Evolutionary conservation across 208 protist species (phyloP).

Genomic region (Naegleria gruberi): DNA sequence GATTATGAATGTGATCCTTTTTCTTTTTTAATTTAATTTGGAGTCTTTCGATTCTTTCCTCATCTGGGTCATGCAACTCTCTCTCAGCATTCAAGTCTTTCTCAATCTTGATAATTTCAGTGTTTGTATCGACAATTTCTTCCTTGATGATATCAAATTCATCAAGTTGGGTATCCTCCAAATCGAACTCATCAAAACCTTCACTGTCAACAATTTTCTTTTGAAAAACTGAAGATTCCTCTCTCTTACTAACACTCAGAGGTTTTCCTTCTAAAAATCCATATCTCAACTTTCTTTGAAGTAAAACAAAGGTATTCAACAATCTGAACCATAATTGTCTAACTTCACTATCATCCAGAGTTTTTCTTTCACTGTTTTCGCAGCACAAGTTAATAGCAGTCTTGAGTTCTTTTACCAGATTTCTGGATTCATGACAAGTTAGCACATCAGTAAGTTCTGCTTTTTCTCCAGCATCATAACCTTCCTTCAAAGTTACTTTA

Average conservation of each 20-base stretch:
- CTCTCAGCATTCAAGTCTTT: not conserved
- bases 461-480: not conserved
- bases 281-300: not conserved
- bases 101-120: not conserved
- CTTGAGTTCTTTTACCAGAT: not conserved
- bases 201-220: not conserved
- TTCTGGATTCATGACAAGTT: not conserved
- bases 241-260: not conserved
- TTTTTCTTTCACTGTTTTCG: conserved; percentile 5
- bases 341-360: not conserved
- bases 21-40: not conserved
- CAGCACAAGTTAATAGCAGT: not conserved
- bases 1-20: not conserved
- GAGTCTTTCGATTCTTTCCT: not conserved
- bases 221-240: not conserved
- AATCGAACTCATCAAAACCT: not conserved
- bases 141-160: conserved; percentile 2
- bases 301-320: not conserved
- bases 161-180: not conserved
- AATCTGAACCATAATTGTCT: conserved; percentile 10
- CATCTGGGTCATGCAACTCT: not conserved
- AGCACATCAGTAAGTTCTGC: not conserved
- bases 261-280: not conserved
- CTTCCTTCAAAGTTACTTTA: not conserved
- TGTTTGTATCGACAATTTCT: not conserved